Percentiles rank a stretch among this genome's conserved stretches.
Evolutionary conservation across 108 stramenopile genomes (phyloP).

Genomic region (Cyclotella choctawhatcheeana): DNA sequence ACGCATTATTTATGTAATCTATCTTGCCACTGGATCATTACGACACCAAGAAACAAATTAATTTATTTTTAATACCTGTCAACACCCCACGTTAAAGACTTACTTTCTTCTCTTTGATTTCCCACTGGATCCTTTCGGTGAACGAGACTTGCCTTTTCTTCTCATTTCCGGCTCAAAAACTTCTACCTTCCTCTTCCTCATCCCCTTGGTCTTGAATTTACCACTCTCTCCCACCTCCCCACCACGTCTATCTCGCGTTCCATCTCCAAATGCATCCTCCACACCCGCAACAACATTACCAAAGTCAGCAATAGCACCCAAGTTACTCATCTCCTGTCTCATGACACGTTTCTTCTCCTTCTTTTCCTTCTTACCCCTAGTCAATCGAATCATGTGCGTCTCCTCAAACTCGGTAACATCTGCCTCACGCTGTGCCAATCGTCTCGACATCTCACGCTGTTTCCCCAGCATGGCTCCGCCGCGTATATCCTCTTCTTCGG

Average conservation of each 20-base stretch:
- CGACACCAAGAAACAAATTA: no score
- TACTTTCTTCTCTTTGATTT: slow-evolving; percentile 17
- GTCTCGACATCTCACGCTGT: slow-evolving; percentile 68
- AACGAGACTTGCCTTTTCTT: slow-evolving; percentile 32
- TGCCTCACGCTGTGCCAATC: slow-evolving; percentile 64
- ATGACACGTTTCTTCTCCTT: slow-evolving; percentile 74
- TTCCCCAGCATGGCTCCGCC: slow-evolving; percentile 79
- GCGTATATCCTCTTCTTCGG: slow-evolving; percentile 88
- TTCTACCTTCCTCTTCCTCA: slow-evolving; percentile 58
- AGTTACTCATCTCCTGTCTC: slow-evolving; percentile 82
- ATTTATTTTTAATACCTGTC: no score
- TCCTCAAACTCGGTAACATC: slow-evolving; percentile 83
- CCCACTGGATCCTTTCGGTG: not conserved
- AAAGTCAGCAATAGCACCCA: slow-evolving; percentile 78
- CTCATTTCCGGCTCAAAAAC: slow-evolving; percentile 32
- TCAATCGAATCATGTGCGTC: slow-evolving; percentile 79
- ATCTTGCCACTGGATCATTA: no score
- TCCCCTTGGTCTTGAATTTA: slow-evolving; percentile 44
- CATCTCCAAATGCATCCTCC: slow-evolving; percentile 58
- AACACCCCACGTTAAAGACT: no score
- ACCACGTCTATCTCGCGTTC: slow-evolving; percentile 14
- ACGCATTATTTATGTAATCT: no score
- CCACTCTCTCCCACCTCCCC: slow-evolving; percentile 29
- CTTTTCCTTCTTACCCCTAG: slow-evolving; percentile 78
- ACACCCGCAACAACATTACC: slow-evolving; percentile 73